Conservation (phyloP, 495 filamentous ascomycete species). For the Podospora pseudoanserina region DNA sequence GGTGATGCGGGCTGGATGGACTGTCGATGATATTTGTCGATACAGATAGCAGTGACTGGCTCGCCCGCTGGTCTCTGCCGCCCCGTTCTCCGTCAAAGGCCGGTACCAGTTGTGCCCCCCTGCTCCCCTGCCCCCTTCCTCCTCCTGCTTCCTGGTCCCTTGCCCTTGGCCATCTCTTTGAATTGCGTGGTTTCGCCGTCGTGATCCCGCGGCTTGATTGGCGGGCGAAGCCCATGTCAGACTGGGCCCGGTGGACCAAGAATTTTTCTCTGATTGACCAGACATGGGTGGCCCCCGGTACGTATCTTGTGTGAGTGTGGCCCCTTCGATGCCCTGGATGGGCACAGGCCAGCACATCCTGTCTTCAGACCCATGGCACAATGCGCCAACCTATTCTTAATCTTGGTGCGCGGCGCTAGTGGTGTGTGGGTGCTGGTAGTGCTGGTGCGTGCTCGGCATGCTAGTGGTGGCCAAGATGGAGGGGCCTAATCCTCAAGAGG, state of each 20-base stretch:
- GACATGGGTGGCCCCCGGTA: conserved; percentile 13
- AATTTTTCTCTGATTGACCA: conserved; percentile 21
- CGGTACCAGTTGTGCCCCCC: conserved; percentile 17
- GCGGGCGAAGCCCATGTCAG: conserved; percentile 31
- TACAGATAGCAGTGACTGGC: conserved; percentile 15
- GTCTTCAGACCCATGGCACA: conserved; percentile 26
- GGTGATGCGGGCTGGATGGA: conserved; percentile 25
- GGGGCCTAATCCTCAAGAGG: conserved; percentile 24
- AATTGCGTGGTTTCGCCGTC: conserved; percentile 31
- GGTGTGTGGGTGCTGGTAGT: conserved; percentile 22
- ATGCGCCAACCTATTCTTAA: conserved; percentile 38
- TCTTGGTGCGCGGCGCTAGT: conserved; percentile 32
- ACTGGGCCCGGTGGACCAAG: conserved; percentile 15
- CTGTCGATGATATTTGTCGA: conserved; percentile 35
- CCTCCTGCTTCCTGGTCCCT: not conserved
- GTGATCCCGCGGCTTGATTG: conserved; percentile 31
- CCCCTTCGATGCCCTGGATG: conserved; percentile 10
- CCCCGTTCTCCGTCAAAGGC: conserved; percentile 31
- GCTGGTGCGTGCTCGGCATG: no score
- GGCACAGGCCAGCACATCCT: conserved; percentile 32
- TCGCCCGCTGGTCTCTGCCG: conserved; percentile 23
- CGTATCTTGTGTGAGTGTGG: not conserved
- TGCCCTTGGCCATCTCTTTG: conserved; percentile 24
- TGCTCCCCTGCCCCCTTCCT: not conserved
- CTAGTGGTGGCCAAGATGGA: conserved; percentile 20